Percentiles rank a stretch among this genome's conserved stretches.
phyloP scores from a whole-genome alignment of 805 yeast species.

The Yarrowia sp. region DNA sequence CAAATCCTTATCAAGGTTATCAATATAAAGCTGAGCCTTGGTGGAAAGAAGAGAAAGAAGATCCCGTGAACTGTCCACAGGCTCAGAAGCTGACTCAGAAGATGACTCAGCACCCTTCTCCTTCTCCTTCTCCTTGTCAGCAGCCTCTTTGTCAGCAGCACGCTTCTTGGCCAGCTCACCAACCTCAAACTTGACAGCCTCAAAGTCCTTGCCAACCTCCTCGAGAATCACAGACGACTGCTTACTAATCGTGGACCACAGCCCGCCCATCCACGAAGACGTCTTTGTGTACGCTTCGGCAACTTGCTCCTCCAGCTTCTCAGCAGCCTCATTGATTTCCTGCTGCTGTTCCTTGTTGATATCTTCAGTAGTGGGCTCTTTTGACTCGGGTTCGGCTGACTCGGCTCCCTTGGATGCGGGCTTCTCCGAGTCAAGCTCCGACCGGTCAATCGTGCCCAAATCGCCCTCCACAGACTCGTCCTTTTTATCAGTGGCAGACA shows the following conservation, averaged over 20 bases:
- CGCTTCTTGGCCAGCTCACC: constrained; percentile 27
- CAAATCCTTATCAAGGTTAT: constrained; percentile 67
- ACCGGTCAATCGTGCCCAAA: neutral
- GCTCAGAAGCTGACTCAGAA: neutral
- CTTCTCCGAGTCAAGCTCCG: neutral
- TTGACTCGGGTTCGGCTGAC: neutral
- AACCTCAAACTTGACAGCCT: constrained; percentile 29
- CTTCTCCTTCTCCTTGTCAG: neutral
- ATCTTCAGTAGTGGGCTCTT: neutral
- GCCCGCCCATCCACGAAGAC: constrained; percentile 30
- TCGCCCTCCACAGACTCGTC: neutral
- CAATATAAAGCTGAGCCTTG: constrained; percentile 60
- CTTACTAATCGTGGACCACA: constrained; percentile 36
- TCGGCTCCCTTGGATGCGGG: neutral
- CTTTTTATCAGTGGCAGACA: neutral
- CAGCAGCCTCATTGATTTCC: constrained; percentile 34
- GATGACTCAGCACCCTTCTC: neutral
- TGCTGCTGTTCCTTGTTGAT: neutral
- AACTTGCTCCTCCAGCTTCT: constrained; percentile 32
- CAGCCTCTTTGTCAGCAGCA: constrained; percentile 15
- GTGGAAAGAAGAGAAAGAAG: constrained; percentile 20
- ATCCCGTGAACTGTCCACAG: constrained; percentile 22
- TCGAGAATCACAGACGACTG: constrained; percentile 34
- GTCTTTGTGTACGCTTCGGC: constrained; percentile 31
- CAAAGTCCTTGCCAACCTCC: constrained; percentile 34